Evolutionary conservation across 2,329 filamentous ascomycete species (phyloP).

Genomic region (Diaporthe citriasiana): DNA sequence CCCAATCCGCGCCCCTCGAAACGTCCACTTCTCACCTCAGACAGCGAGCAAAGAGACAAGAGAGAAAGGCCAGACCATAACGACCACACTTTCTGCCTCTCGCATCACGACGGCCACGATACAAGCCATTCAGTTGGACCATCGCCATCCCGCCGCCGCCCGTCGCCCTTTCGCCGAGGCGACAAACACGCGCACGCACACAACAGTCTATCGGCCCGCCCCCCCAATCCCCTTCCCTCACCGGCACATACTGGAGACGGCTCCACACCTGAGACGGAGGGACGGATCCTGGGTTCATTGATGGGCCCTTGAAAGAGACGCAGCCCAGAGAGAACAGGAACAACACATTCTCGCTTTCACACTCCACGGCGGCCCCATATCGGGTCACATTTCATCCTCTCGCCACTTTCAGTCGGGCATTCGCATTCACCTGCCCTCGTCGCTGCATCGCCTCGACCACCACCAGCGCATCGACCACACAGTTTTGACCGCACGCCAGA

Average conservation of each 20-base stretch:
- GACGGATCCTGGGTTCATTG: slow-evolving; percentile 39
- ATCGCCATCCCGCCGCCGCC: slow-evolving; percentile 12
- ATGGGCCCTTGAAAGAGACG: slow-evolving; percentile 33
- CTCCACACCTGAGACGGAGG: slow-evolving; percentile 39
- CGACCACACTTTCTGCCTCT: slow-evolving; percentile 5
- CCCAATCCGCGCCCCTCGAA: slow-evolving; percentile 37
- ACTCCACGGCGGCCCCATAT: slow-evolving; percentile 29
- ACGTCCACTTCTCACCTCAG: slow-evolving; percentile 38
- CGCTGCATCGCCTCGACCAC: slow-evolving; percentile 13
- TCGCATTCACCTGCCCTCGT: slow-evolving; percentile 25
- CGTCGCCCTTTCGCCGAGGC: neutral
- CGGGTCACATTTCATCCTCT: slow-evolving; percentile 34
- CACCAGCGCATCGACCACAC: slow-evolving; percentile 5
- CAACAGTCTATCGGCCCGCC: neutral
- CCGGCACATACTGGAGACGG: slow-evolving; percentile 33
- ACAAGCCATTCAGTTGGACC: slow-evolving; percentile 29
- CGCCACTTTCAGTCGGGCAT: slow-evolving; percentile 23
- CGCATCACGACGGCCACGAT: slow-evolving; percentile 18
- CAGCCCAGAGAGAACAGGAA: slow-evolving; percentile 31
- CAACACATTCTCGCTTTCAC: slow-evolving; percentile 34
- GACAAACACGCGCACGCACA: neutral
- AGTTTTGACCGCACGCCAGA: neutral
- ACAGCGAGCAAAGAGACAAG: slow-evolving; percentile 1
- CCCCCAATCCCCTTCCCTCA: neutral
- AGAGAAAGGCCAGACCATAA: neutral